Evolutionary conservation across 2,329 filamentous ascomycete genomes (phyloP), one percentile per base, ranked within the genome.

Genomic region (Coniochaeta sp.): DNA sequence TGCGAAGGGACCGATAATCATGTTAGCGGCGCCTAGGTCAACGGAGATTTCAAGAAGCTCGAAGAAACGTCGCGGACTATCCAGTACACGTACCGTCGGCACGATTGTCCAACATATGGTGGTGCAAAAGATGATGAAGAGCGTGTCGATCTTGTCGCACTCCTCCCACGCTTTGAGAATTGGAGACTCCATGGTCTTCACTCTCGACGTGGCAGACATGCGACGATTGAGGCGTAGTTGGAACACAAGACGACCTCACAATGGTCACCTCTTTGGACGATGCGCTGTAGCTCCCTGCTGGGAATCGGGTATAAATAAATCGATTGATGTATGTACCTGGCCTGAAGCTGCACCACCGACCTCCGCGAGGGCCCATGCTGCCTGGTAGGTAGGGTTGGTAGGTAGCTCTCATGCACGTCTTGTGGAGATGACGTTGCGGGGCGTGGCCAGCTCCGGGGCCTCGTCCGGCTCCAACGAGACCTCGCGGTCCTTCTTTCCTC

Each of bases 31-130:
- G 38, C 38, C 38, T 11, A 19, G 16, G n/a, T 9, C 11, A 17
- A 1, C 16, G n/a, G 3, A 40, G 38, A 40, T 17, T 38, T 6
- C 11, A 12, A 38, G 34, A 38, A 38, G 11, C 11, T 38, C 16
- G 34, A 17, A 31, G 34, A 6, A 38, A 12, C 9, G 4, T 19
- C 16, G 16, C 40, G 17, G 22, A 2, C 24, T 44, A 14, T 19
- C 31, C 6, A 19, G 52, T 36, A 31, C 33, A 58, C 67, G 61
- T 61, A 67, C 67, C 0, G 79, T 79, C 6, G 79, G 79, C 12
- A 81, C 77, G 62, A 81, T 81, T 1, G 77, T 73, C 79, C 78
- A 81, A 66, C 79, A 81, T 63, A 81, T 78, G 36, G 80, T 77
- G 22, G 73, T 77, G 67, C 78, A 81, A n/a, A 80, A 72, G 8